These are phyloP conservation scores for Monosporascus sp. DNA, from an alignment of 2,329 filamentous ascomycete genomes.

Conservation along the genomic window DNA sequence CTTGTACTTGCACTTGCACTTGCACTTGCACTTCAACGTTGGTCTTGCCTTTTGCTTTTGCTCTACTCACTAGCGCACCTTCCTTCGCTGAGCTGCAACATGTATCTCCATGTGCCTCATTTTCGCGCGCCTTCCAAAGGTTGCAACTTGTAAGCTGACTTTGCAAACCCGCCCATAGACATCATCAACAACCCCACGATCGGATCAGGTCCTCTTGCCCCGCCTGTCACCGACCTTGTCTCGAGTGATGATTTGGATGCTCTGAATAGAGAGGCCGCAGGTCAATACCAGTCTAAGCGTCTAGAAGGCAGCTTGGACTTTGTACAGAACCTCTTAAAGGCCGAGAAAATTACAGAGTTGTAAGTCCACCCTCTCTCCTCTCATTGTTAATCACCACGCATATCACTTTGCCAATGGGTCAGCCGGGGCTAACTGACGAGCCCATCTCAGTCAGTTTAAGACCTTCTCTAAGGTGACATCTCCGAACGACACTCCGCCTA, in stretches of 20 bases:
- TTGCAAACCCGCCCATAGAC: slow-evolving; percentile 35
- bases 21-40: slow-evolving; percentile 2
- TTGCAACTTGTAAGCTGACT: slow-evolving; percentile 9
- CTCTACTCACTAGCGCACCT: not conserved
- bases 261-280: slow-evolving; percentile 65
- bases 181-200: slow-evolving; percentile 61
- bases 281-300: slow-evolving; percentile 54
- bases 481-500: slow-evolving; percentile 20
- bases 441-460: slow-evolving; percentile 49
- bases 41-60: slow-evolving; percentile 9
- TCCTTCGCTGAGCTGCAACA: not conserved
- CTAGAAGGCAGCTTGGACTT: slow-evolving; percentile 69
- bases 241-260: slow-evolving; percentile 53
- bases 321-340: slow-evolving; percentile 67
- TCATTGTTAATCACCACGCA: slow-evolving; percentile 10
- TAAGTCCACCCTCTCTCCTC: slow-evolving; percentile 29
- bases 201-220: slow-evolving; percentile 48
- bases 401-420: not conserved
- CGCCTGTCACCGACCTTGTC: slow-evolving; percentile 46
- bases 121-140: not conserved
- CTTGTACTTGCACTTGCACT: not conserved
- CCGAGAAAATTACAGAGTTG: slow-evolving; percentile 66
- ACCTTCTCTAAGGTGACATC: slow-evolving; percentile 33
- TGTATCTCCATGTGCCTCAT: not conserved
- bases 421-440: slow-evolving; percentile 20